Conservation (phyloP, 2,329 filamentous ascomycete species). For the Diatrype stigma region DNA sequence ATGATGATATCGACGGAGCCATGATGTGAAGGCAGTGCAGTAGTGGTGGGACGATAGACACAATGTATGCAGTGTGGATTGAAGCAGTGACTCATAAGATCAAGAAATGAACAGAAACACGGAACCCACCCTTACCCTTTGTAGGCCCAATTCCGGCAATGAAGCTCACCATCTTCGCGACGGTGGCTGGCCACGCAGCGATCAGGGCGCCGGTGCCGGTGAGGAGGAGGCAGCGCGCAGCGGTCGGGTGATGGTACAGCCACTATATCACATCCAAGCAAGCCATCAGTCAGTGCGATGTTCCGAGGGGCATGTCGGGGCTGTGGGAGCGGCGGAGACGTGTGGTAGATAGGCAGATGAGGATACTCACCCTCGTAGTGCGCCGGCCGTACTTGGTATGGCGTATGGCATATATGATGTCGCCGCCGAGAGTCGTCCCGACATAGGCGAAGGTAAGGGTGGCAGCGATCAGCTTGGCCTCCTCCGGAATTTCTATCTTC, state of each 20-base stretch:
- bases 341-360: background rate
- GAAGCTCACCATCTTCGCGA: background rate
- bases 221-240: conserved; percentile 1
- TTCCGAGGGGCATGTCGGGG: too few species aligned
- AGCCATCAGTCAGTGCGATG: background rate
- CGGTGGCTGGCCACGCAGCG: background rate
- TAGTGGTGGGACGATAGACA: too few species aligned
- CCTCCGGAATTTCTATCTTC: too few species aligned
- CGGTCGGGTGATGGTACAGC: background rate
- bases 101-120: background rate
- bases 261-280: background rate
- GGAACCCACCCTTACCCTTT: background rate
- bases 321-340: too few species aligned
- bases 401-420: background rate
- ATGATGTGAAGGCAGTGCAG: too few species aligned
- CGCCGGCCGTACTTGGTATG: background rate
- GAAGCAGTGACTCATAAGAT: too few species aligned
- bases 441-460: background rate
- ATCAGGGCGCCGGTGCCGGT: background rate
- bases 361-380: background rate
- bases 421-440: background rate
- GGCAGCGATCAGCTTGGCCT: background rate
- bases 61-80: too few species aligned
- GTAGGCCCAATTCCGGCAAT: background rate
- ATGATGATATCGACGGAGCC: too few species aligned